Percentiles rank a stretch among this genome's conserved stretches.
Conservation (phyloP, 2,329 filamentous ascomycete genomes). For the Calycina marina region DNA sequence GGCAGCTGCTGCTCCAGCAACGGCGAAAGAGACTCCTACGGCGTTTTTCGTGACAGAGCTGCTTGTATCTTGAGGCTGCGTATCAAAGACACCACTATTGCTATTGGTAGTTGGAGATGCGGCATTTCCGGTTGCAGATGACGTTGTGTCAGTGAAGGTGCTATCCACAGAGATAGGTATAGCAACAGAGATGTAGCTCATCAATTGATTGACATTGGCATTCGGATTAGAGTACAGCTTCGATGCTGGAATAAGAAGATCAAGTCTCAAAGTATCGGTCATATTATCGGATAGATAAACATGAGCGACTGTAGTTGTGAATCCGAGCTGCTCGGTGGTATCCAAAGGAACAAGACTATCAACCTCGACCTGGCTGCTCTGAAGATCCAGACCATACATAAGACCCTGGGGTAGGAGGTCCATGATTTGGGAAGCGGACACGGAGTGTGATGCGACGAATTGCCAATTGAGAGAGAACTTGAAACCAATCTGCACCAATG, state of each 20-base stretch:
- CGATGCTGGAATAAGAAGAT: slow-evolving; percentile 60
- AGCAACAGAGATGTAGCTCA: slow-evolving; percentile 68
- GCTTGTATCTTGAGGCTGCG: slow-evolving; percentile 27
- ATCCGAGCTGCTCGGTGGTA: slow-evolving; percentile 52
- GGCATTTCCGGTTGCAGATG: slow-evolving; percentile 24
- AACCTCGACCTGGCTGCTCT: slow-evolving; percentile 42
- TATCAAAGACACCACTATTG: slow-evolving; percentile 27
- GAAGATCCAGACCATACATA: slow-evolving; percentile 34
- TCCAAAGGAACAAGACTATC: slow-evolving; percentile 63
- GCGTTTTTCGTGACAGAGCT: slow-evolving; percentile 48
- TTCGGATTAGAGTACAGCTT: slow-evolving; percentile 58
- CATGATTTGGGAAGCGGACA: slow-evolving; percentile 77
- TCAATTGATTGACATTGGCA: slow-evolving; percentile 54
- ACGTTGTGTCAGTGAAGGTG: slow-evolving; percentile 21
- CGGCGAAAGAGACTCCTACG: slow-evolving; percentile 49
- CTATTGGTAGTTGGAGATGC: slow-evolving; percentile 23
- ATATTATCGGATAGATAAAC: slow-evolving; percentile 61
- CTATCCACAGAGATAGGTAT: slow-evolving; percentile 37
- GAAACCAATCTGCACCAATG: slow-evolving; percentile 76
- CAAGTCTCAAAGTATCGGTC: slow-evolving; percentile 50
- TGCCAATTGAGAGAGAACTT: slow-evolving; percentile 65
- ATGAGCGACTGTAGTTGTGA: slow-evolving; percentile 67
- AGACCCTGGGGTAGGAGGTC: slow-evolving; percentile 54
- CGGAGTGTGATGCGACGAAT: slow-evolving; percentile 58
- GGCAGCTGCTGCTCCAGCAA: slow-evolving; percentile 50